Conservation (phyloP, 805 yeast genomes). For the Candida germanica region DNA sequence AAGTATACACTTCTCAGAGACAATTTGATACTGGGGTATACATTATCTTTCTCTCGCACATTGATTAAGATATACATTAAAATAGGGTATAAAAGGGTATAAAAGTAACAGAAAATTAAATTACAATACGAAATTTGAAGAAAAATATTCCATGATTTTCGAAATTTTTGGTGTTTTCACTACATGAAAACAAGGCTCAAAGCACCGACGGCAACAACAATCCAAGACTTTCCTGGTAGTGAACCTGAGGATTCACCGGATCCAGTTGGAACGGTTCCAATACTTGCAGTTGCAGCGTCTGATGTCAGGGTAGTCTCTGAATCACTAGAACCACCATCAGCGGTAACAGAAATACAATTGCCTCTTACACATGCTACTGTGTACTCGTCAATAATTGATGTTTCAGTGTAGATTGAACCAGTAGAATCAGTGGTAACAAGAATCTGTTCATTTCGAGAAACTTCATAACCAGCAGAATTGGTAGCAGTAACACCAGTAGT, state of each 20-base stretch:
- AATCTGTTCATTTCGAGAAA: conserved; percentile 14
- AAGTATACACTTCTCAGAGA: too few relatives aligned
- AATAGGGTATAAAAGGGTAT: too few relatives aligned
- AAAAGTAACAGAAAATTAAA: too few relatives aligned
- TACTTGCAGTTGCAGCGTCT: neutral
- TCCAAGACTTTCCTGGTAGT: neutral
- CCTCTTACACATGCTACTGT: conserved; percentile 8
- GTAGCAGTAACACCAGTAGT: conserved; percentile 13
- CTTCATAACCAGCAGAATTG: conserved; percentile 12
- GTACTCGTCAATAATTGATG: conserved; percentile 1
- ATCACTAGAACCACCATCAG: too few relatives aligned
- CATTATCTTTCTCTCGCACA: too few relatives aligned
- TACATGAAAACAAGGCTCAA: conserved; percentile 9
- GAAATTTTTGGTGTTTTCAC: too few relatives aligned
- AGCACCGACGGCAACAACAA: conserved; percentile 10
- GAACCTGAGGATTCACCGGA: neutral
- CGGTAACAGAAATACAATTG: conserved; percentile 7
- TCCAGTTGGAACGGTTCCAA: neutral
- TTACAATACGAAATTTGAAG: too few relatives aligned
- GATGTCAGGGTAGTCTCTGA: neutral
- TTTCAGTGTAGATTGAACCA: conserved; percentile 11
- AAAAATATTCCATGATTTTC: too few relatives aligned
- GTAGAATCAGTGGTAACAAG: conserved; percentile 14
- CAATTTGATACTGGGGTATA: too few relatives aligned
- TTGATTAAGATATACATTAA: too few relatives aligned